Evolutionary conservation across 345 rosid genomes (phyloP).

Genomic region (Salix dunnii): DNA sequence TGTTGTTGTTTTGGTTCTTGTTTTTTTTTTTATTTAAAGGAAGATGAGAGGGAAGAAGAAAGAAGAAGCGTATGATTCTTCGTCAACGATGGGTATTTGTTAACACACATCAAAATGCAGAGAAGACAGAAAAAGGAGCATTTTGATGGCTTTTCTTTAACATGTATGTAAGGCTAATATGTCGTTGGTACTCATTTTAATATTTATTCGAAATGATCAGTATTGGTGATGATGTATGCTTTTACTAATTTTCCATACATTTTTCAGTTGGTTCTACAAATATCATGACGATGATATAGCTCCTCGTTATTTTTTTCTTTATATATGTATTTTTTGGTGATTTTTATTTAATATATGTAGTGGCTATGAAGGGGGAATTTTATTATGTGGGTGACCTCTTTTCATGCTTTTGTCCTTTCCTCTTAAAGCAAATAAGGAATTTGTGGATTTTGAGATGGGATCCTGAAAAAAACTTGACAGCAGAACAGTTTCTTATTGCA

Average conservation of each 20-base stretch:
- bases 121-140: slow-evolving; percentile 8
- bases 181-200: background rate
- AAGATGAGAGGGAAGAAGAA: background rate
- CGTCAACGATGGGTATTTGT: slow-evolving; percentile 9
- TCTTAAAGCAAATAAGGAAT: background rate
- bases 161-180: slow-evolving; percentile 3
- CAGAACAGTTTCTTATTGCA: background rate
- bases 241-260: slow-evolving; percentile 6
- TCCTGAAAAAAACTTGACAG: background rate
- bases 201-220: background rate
- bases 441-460: background rate
- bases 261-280: background rate
- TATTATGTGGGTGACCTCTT: background rate
- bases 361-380: background rate
- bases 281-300: slow-evolving; percentile 3
- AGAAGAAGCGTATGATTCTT: slow-evolving; percentile 7
- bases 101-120: background rate
- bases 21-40: background rate
- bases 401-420: background rate
- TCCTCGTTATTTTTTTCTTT: background rate
- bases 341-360: background rate
- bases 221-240: slow-evolving; percentile 7
- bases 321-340: too few species aligned
- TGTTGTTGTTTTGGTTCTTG: background rate
- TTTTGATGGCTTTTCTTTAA: slow-evolving; percentile 8